A percentile compares a stretch with the other conserved stretches of the same genome.
phyloP scores from a whole-genome alignment of 1,284 basidiomycete species.

The Volvariella volvacea region DNA sequence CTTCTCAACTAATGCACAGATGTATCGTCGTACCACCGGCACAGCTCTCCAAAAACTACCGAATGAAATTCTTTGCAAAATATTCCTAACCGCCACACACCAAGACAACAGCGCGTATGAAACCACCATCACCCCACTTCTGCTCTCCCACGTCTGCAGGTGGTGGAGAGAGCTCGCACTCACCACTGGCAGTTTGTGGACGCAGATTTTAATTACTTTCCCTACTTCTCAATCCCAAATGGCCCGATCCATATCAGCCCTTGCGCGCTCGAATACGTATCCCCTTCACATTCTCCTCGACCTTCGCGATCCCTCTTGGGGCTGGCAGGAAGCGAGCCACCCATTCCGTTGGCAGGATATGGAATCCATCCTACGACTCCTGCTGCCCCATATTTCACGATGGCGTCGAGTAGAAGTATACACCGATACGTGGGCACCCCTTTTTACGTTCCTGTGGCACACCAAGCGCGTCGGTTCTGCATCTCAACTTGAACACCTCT shows the following conservation, averaged over 20 bases:
- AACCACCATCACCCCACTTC: constrained; percentile 17
- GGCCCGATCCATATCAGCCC: constrained; percentile 25
- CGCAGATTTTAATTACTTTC: constrained; percentile 31
- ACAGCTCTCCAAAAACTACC: constrained; percentile 23
- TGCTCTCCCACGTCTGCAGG: constrained; percentile 38
- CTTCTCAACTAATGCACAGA: constrained; percentile 1
- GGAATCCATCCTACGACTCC: constrained; percentile 32
- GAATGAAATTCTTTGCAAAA: constrained; percentile 33
- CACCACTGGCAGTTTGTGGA: constrained; percentile 37
- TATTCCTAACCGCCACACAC: constrained; percentile 25
- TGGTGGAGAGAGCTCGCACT: constrained; percentile 40
- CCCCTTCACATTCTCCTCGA: constrained; percentile 45
- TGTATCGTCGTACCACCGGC: too few species aligned
- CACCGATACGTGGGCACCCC: constrained; percentile 51
- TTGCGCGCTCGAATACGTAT: constrained; percentile 32
- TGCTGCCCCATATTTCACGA: constrained; percentile 34
- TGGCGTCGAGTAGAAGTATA: constrained; percentile 42
- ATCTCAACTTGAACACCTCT: constrained; percentile 31
- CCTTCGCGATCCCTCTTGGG: constrained; percentile 46
- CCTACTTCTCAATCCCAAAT: constrained; percentile 31
- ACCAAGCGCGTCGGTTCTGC: constrained; percentile 23
- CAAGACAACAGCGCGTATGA: constrained; percentile 20
- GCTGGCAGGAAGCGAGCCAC: constrained; percentile 35
- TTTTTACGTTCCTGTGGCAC: constrained; percentile 39
- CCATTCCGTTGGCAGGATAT: constrained; percentile 33